Evolutionary conservation across 1,284 basidiomycete genomes (phyloP), one percentile per base, ranked within the genome.

Genomic region (Sanghuangporus baumii): DNA sequence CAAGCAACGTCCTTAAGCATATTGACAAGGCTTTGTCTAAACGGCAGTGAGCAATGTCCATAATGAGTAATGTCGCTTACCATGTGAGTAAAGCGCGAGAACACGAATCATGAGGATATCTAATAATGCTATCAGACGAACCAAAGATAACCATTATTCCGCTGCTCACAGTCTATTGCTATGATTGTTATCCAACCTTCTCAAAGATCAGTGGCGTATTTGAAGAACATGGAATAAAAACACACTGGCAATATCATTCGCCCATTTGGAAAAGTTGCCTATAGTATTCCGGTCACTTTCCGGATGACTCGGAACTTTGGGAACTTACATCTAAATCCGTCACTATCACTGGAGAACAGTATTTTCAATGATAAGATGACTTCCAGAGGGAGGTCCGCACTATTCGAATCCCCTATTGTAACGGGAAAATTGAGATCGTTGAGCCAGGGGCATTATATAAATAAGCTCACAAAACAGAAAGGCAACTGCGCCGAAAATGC

Each of bases 71-170:
- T 31, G 23, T 47, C 23, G 23, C 23, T 23, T 26, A 56, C 60
- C 54, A 56, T 56, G n/a, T 4, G 20, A 37, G n/a, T 56, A 61
- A 16, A 61, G 41, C 18, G 60, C 60, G 14, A 56, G 41, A 12
- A 61, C 60, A 8, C 60, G 55, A n/a, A 61, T 55, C 40, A 57
- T 26, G 6, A 61, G 60, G 26, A 61, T 38, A 56, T 61, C 60
- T 61, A 12, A 9, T 6, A 6, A 16, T 41, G 16, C 9, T 16
- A 20, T 38, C 4, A 50, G 20, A 37, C 26, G 20, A n/a, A 23
- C 20, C 4, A n/a, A 14, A 16, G 14, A 5, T 6, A 18, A 31
- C 4, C 3, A 41, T 18, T 18, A 6, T 23, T 3, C n/a, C 12
- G 41, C 12, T 50, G 4, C 43, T 59, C 36, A 60, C 59, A 60